Evolutionary conservation across 257 asterid species (phyloP).

Genomic region (Solanum bulbocastanum): DNA sequence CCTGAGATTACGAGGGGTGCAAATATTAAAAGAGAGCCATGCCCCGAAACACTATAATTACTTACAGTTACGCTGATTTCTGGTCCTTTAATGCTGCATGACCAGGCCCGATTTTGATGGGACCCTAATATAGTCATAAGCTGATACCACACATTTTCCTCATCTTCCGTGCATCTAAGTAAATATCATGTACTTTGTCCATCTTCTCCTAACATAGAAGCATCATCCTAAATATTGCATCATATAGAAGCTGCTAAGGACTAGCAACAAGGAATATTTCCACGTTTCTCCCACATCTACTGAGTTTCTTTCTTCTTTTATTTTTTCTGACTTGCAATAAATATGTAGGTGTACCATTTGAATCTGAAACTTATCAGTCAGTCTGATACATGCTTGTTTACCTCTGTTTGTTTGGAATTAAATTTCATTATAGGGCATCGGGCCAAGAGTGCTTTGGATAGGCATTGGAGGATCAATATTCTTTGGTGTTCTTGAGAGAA

Average conservation of each 20-base stretch:
- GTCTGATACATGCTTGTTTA: not conserved
- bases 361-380: not conserved
- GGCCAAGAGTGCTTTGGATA: slow-evolving; percentile 98
- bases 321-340: not conserved
- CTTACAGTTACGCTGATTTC: not conserved
- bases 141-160: not conserved
- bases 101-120: not conserved
- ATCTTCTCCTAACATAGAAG: not conserved
- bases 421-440: slow-evolving; percentile 48
- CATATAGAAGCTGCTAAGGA: not conserved
- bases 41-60: not conserved
- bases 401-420: not conserved
- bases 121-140: not conserved
- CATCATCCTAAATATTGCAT: not conserved
- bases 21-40: not conserved
- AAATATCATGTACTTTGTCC: not conserved
- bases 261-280: not conserved
- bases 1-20: not conserved
- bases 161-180: not conserved
- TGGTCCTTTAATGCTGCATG: not conserved
- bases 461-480: slow-evolving; percentile 98
- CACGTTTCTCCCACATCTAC: not conserved
- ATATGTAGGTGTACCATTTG: not conserved
- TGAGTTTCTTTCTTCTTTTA: not conserved
- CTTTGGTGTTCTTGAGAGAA: slow-evolving; percentile 87